These are phyloP conservation scores for Coffea humblotiana DNA, from an alignment of 305 asterid species.

Conservation along the genomic window DNA sequence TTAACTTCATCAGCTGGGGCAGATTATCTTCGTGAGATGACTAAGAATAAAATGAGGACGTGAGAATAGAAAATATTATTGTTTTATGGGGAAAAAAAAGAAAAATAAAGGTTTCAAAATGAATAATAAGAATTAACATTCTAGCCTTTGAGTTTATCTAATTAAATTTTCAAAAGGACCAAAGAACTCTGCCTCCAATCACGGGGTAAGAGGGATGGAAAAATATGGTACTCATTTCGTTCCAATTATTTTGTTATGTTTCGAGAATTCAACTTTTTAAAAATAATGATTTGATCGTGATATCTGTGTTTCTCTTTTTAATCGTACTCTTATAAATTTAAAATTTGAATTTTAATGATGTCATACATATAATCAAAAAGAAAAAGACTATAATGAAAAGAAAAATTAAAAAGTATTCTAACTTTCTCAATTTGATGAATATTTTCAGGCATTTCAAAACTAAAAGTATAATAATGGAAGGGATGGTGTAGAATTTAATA, in stretches of 20 bases:
- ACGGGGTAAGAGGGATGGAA: neutral
- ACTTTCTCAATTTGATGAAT: too few species aligned
- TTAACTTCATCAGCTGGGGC: neutral
- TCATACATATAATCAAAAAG: too few species aligned
- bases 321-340: too few species aligned
- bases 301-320: too few species aligned
- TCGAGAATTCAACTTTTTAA: too few species aligned
- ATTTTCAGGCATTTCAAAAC: too few species aligned
- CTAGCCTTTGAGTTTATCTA: neutral
- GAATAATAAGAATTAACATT: neutral
- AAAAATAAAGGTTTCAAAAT: neutral
- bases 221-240: too few species aligned
- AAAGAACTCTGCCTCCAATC: neutral
- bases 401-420: too few species aligned
- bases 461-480: neutral
- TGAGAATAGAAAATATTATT: neutral
- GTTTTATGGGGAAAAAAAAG: neutral
- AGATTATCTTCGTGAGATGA: neutral
- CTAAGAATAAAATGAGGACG: neutral
- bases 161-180: neutral
- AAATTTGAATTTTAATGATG: too few species aligned
- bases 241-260: too few species aligned
- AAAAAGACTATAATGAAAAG: too few species aligned
- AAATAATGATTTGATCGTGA: too few species aligned
- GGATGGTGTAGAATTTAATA: neutral